These are phyloP conservation scores for Cucumis sativus DNA, from an alignment of 306 rosid genomes.

Conservation along the genomic window Cucumber_9930_V3 NC_026661.2:21208001-21208500, in stretches of 20 bases:
- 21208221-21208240: no score
- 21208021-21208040: no score
- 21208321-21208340: not conserved
- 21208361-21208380: not conserved
- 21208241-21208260: not conserved
- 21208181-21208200: no score
- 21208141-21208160: no score
- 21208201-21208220: no score
- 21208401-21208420: not conserved
- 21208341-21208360: not conserved
- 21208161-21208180: no score
- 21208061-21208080: no score
- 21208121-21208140: no score
- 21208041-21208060: no score
- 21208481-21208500: not conserved
- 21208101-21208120: no score
- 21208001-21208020: no score
- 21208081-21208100: no score
- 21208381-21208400: not conserved
- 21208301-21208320: not conserved
- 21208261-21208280: not conserved
- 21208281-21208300: not conserved
- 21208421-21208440: not conserved
- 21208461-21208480: not conserved
- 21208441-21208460: not conserved